Evolutionary conservation across 805 yeast species (phyloP).

Genomic region (Lipomyces sp.): DNA sequence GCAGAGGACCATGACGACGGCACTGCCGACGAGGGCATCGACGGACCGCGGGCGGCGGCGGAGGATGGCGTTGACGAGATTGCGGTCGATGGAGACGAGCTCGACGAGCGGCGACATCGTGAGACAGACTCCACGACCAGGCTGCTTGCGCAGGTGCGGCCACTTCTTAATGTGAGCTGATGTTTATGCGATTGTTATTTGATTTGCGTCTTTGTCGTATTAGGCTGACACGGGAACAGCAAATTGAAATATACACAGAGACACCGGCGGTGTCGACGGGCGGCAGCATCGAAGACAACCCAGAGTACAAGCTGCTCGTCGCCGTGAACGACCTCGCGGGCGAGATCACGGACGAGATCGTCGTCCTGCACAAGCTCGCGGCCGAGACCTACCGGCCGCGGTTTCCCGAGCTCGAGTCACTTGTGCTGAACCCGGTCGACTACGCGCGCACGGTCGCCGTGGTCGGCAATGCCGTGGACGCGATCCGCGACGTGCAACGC

Average conservation of each 20-base stretch:
- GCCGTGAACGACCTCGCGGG: constrained; percentile 54
- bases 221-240: neutral
- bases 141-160: constrained; percentile 13
- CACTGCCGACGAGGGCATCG: constrained; percentile 13
- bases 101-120: too few relatives aligned
- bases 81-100: neutral
- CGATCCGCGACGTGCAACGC: constrained; percentile 34
- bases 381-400: constrained; percentile 53
- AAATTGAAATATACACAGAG: constrained; percentile 16
- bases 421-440: constrained; percentile 59
- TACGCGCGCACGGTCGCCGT: constrained; percentile 53
- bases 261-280: constrained; percentile 31
- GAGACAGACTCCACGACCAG: too few relatives aligned
- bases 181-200: neutral
- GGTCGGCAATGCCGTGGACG: constrained; percentile 49
- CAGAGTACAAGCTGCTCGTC: constrained; percentile 52
- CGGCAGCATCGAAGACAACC: constrained; percentile 36
- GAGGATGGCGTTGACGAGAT: neutral
- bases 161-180: constrained; percentile 12
- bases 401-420: constrained; percentile 67
- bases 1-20: constrained; percentile 31
- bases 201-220: neutral
- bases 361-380: constrained; percentile 48
- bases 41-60: too few relatives aligned
- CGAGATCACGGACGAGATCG: constrained; percentile 55